Base-by-base conservation (phyloP, 2,329 filamentous ascomycete species). In the Plectosphaerella plurivora region DNA sequence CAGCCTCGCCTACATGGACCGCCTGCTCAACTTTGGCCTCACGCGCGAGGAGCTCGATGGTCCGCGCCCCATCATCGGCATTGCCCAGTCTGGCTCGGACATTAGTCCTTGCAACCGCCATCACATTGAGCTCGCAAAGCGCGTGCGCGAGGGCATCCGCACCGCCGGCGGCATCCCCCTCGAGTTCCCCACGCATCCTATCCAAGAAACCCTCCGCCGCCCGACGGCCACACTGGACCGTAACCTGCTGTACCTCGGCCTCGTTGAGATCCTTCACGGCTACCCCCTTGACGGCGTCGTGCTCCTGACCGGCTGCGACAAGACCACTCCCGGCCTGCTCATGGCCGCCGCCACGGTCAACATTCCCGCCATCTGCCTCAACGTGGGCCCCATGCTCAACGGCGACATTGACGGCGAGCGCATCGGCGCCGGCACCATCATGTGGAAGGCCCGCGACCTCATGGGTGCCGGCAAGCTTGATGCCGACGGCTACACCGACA, bases 261-360 rank as follows among this genome's bases (percentile, higher is more conserved):
- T 78, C 28, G 75, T 77, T 16, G 76, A 79, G 61, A 60, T 78
- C 16, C 63, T 79, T 39, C 67, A 71, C 52, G 73, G 69, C 0
- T 78, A 78, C 62, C 73, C 73, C 4, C 63, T 79, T 47, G 76
- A 79, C 58, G 76, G 75, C 20, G 71, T 79, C 20, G 75, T 79
- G 15, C 61, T 78, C 24, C 65, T 78, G 48, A 78, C 76, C 0
- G 76, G 76, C 9, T 79, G 76, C 62, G 76, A 79, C 56, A 79
- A 79, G 68, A 79, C 75, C 5, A 78, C 75, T 0, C 76, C 76
- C 14, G 76, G 74, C 14, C 73, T 68, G 20, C 25, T 41, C 49
- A 79, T 79, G 76, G 76, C 76, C 14, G 75, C 76, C 5, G 74
- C 75, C 39, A 77, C 75, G 3, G 68, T 79, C 61, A 77, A 78